Base-by-base conservation (phyloP, 2,329 filamentous ascomycete genomes). In the Ophiocordyceps sinensis region DNA sequence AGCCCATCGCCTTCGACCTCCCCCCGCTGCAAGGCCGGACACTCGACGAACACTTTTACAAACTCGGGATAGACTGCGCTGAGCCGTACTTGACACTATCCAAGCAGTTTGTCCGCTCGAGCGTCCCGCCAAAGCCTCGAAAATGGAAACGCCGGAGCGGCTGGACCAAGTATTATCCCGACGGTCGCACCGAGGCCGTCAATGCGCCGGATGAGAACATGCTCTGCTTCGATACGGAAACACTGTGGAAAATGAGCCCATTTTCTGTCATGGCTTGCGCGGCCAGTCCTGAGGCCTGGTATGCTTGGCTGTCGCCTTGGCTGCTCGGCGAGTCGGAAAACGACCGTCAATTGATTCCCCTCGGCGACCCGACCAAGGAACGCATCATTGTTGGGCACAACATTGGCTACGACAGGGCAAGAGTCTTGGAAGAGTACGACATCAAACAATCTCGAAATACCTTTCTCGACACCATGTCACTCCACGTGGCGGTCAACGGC, bases 181-280 rank as follows among this genome's bases (percentile, higher is more conserved):
- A 94, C 57, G 87, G 85, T 19, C 69, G 65, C 12, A 72, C 71
- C 14, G 83, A 91, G 56, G 59, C 70, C 3, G 76, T 94, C 5
- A 77, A 82, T 45, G 76, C 78, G 10, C 91, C 93, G 0, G 71
- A 89, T 45, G 88, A 91, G 55, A 65, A 74, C 4, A 80, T 89
- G 70, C 67, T 96, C 41, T 88, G 83, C 31, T 98, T 98, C 52
- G 91, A 98, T 61, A 94, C 88, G 1, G 91, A 98, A 61, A 88
- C 95, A 37, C 80, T 98, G 81, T 98, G 82, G 75, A 94, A 93
- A 57, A 78, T 91, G 55, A 89, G 81, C 49, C 80, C 83, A 0
- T 98, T 86, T 59, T 87, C 93, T 1, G 86, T 94, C 43, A 96
- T 98, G 86, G 91, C 93, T 19, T 96, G 89, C 57, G 91, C 93